phyloP scores from a whole-genome alignment of 129 eudicot genomes.

The Centaurea solstitialis region DNA sequence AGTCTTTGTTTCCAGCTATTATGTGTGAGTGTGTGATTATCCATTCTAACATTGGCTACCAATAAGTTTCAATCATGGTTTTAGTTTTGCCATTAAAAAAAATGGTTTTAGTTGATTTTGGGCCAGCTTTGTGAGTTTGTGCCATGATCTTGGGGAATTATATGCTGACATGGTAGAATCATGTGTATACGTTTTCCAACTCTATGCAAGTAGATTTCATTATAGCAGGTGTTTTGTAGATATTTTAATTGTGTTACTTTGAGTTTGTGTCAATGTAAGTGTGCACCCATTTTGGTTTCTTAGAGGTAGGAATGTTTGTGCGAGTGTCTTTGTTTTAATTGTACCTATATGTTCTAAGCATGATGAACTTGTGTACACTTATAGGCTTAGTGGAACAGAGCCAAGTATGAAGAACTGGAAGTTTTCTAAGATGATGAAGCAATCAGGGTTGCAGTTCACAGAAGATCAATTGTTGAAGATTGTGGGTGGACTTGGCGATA shows the following conservation, averaged over 20 bases:
- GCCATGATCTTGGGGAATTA: not conserved
- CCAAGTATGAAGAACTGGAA: slow-evolving; percentile 84
- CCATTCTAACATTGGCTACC: not conserved
- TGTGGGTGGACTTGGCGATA: slow-evolving; percentile 75
- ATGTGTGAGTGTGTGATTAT: not conserved
- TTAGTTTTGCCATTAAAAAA: not conserved
- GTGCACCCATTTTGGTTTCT: not conserved
- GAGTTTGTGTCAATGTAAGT: not conserved
- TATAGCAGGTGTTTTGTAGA: not conserved
- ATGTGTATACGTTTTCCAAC: not conserved
- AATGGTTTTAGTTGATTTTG: not conserved
- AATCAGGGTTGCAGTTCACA: slow-evolving; percentile 70
- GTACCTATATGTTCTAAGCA: not conserved
- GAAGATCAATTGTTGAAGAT: slow-evolving; percentile 84
- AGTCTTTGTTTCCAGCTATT: not conserved
- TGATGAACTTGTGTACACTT: slow-evolving; percentile 1
- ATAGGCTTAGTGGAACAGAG: slow-evolving; percentile 75
- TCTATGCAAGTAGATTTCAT: not conserved
- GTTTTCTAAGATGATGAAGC: slow-evolving; percentile 73
- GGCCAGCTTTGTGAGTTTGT: not conserved
- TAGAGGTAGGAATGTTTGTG: not conserved
- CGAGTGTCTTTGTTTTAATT: not conserved
- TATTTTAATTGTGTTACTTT: not conserved
- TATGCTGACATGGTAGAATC: not conserved
- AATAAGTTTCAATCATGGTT: not conserved